phyloP scores from a whole-genome alignment of 208 protist genomes.

The Lotmaria passim region DNA sequence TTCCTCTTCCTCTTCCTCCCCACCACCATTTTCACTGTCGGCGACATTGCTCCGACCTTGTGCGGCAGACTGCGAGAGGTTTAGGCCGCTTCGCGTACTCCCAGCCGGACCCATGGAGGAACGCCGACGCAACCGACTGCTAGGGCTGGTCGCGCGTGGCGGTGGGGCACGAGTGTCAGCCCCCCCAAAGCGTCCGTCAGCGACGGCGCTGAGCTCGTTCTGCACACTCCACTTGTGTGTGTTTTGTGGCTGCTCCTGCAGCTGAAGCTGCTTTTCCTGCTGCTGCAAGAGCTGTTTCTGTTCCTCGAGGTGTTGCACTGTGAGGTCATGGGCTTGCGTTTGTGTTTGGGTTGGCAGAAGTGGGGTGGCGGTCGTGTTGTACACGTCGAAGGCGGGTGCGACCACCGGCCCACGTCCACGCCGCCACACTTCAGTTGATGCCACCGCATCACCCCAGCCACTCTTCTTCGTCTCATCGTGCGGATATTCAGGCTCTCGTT shows the following conservation, averaged over 20 bases:
- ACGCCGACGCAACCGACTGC: background rate
- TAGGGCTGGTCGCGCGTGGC: slow-evolving; percentile 19
- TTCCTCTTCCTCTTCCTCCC: background rate
- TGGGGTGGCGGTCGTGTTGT: background rate
- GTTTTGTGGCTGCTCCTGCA: no score
- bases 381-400: background rate
- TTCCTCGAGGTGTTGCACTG: background rate
- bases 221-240: background rate
- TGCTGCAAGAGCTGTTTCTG: background rate
- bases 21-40: no score
- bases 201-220: background rate
- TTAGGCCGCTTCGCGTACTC: no score
- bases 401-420: background rate
- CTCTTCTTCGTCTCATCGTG: background rate
- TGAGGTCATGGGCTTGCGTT: background rate
- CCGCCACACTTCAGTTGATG: background rate
- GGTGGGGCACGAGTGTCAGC: slow-evolving; percentile 6
- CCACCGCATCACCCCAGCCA: background rate
- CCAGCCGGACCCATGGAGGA: background rate
- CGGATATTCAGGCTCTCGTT: background rate
- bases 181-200: background rate
- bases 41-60: no score
- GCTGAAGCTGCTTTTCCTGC: background rate
- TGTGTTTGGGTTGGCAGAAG: no score
- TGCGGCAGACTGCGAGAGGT: no score